phyloP scores from a whole-genome alignment of 441 rosid genomes.

The Erysimum cheiri region DNA sequence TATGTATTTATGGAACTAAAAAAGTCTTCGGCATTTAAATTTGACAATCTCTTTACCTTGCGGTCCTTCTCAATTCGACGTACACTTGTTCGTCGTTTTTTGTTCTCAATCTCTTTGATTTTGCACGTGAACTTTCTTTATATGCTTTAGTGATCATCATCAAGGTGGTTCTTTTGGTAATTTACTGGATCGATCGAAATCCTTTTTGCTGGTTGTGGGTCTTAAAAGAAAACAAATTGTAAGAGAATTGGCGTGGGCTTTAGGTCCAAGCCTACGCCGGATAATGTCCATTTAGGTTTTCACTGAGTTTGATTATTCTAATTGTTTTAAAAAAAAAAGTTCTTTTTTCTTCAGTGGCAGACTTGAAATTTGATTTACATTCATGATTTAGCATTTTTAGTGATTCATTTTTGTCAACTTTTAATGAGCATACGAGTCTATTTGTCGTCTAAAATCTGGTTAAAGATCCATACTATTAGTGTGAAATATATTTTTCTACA shows the following conservation, averaged over 20 bases:
- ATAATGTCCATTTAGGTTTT: background rate
- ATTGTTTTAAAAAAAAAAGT: too few species aligned
- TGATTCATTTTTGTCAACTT: too few species aligned
- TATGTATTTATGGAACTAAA: slow-evolving; percentile 26
- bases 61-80: slow-evolving; percentile 35
- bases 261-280: background rate
- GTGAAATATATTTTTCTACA: background rate
- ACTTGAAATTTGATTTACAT: too few species aligned
- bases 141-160: slow-evolving; percentile 6
- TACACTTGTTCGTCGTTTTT: slow-evolving; percentile 38
- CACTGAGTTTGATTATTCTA: background rate
- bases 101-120: slow-evolving; percentile 3
- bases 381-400: too few species aligned
- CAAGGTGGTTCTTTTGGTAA: slow-evolving; percentile 1
- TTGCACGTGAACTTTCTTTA: slow-evolving; percentile 30
- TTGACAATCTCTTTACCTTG: slow-evolving; percentile 20
- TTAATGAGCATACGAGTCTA: too few species aligned
- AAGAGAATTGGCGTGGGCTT: slow-evolving; percentile 15
- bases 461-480: background rate
- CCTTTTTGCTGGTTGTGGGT: slow-evolving; percentile 7
- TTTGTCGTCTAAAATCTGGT: too few species aligned
- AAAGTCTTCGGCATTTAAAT: slow-evolving; percentile 38
- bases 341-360: too few species aligned
- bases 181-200: background rate
- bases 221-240: background rate